Base-by-base conservation (phyloP, 805 yeast genomes). In the Saturnispora zaruensis region DNA sequence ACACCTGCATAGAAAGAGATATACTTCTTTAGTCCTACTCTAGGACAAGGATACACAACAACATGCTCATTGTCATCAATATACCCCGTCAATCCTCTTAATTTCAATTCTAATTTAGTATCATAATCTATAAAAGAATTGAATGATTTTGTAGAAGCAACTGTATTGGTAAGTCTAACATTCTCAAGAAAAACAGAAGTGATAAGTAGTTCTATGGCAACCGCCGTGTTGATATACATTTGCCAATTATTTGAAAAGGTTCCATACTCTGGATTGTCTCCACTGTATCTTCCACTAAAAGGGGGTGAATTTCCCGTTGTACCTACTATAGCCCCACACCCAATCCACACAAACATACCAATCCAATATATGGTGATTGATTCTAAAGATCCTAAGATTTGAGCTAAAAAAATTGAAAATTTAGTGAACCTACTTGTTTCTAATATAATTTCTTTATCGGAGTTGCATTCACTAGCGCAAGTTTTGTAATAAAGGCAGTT, bases 181-280 rank as follows among this genome's bases (percentile, higher is more conserved):
- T 71, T 69, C 51, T 71, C 71, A 36, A 71, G 53, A 45, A 71
- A 66, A 30, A 66, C 61, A 18, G 67, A 60, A 16, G 66, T 60
- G 7, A 69, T 58, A 9, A 67, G 53, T 14, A 70, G 51, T 20
- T 61, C 62, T 5, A 69, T 71, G 2, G 74, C 73, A 3, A 63
- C 62, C 3, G 72, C 71, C 13, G 73, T 68, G 52, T 70, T 70
- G 34, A 70, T 68, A 51, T 66, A 67, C 63, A 70, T 58, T 56
- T 70, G 74, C 74, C 74, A 70, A 23, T 49, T 53, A 49, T 68
- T 60, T 48, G 68, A 59, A 47, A 65, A 70, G 36, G 52, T 60
- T 40, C 38, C 60, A 23, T 55, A 53, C 14, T 38, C 23, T 6
- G 42, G 42, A 23, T 38, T 38, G 28, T 25, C 24, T 21, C 42